Percentiles rank a stretch among this genome's conserved stretches.
Conservation (phyloP, 139 green algal species). For the Microglena sp. region DNA sequence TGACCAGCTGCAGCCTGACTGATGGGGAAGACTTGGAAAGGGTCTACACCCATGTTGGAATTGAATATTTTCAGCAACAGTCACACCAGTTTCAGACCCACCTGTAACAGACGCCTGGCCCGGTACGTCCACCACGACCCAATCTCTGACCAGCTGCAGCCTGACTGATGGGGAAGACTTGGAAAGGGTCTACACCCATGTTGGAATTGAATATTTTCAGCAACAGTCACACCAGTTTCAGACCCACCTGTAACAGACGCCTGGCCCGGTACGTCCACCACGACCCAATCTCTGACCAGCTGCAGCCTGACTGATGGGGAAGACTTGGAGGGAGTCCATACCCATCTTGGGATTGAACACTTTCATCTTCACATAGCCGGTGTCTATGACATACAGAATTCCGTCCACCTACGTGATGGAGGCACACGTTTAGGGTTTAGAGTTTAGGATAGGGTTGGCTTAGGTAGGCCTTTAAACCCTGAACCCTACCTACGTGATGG, state of each 20-base stretch:
- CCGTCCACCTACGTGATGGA: too few species aligned
- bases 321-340: constrained; percentile 87
- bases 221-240: background rate
- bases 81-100: background rate
- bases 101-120: constrained; percentile 80
- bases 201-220: background rate
- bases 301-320: constrained; percentile 58
- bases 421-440: too few species aligned
- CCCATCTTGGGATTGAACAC: constrained; percentile 98
- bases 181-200: background rate
- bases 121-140: constrained; percentile 84
- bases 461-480: too few species aligned
- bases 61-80: background rate
- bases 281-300: constrained; percentile 79
- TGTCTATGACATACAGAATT: constrained; percentile 93
- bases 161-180: constrained; percentile 83
- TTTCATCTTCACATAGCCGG: constrained; percentile 80
- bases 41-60: background rate
- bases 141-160: constrained; percentile 77
- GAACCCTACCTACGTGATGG: too few species aligned
- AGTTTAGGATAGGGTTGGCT: too few species aligned
- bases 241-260: constrained; percentile 67
- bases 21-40: constrained; percentile 75
- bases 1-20: constrained; percentile 74
- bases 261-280: constrained; percentile 84